Conservation (phyloP, 768 basidiomycete species). For the Tricholoma sp. region DNA sequence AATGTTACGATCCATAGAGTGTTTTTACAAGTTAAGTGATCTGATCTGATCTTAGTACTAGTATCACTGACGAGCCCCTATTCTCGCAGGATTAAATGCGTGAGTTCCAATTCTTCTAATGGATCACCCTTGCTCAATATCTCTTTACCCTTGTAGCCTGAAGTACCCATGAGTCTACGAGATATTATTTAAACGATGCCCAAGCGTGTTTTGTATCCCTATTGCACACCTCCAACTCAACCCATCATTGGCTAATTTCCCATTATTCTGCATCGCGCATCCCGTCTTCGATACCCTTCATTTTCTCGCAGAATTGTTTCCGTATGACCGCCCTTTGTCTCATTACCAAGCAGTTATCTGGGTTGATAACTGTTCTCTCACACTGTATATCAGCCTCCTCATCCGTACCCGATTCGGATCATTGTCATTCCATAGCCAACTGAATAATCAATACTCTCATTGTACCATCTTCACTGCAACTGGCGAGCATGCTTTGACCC, state of each 20-base stretch:
- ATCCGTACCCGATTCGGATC: constrained; percentile 35
- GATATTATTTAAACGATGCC: constrained; percentile 71
- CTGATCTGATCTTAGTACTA: not conserved
- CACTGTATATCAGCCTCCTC: constrained; percentile 66
- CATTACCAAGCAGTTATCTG: constrained; percentile 10
- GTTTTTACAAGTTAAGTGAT: constrained; percentile 82
- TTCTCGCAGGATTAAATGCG: constrained; percentile 75
- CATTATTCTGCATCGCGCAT: constrained; percentile 47
- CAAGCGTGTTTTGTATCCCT: constrained; percentile 75
- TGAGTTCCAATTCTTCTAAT: constrained; percentile 33
- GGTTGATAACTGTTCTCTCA: constrained; percentile 37
- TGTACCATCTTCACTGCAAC: constrained; percentile 91
- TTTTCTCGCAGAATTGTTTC: constrained; percentile 49
- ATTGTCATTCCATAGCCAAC: constrained; percentile 42
- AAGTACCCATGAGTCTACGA: constrained; percentile 87
- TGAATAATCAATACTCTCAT: constrained; percentile 70
- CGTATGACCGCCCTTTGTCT: constrained; percentile 40
- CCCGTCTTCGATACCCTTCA: constrained; percentile 69
- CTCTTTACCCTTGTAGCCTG: constrained; percentile 49
- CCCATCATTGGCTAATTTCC: constrained; percentile 30
- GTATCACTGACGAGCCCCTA: constrained; percentile 15
- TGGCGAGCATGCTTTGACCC: constrained; percentile 57
- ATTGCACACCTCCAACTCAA: constrained; percentile 44
- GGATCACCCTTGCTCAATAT: constrained; percentile 15
- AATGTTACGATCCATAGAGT: constrained; percentile 97